Base-by-base conservation (phyloP, 2,329 filamentous ascomycete species). In the Hypomyces rosellus region DNA sequence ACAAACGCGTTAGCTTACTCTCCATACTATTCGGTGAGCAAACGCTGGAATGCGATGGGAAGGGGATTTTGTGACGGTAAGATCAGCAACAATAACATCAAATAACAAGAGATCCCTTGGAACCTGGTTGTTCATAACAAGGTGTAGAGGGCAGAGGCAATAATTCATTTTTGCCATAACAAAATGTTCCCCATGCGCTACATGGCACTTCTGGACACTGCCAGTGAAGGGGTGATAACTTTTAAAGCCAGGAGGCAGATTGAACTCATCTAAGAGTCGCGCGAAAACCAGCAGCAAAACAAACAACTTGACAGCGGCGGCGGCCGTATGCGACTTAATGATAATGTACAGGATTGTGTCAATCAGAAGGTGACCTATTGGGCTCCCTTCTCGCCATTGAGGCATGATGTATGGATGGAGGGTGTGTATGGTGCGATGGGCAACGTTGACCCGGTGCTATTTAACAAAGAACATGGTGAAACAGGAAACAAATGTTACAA, bases 311-410 rank as follows among this genome's bases (percentile, higher is more conserved):
- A 61, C 60, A 63, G 62, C 57, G 62, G 62, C 74, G 72, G 69
- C 71, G 69, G 70, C 60, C 68, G 69, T 64, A 62, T 62, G 70
- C 68, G 66, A 71, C 71, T 72, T 66, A 62, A 73, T 68, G 65
- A 69, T 79, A 79, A 77, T 78, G 73, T 79, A 79, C 76, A 79
- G 69, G 69, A 72, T 68, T 70, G 68, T 67, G 64, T 57, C 62
- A 63, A 63, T 58, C 57, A 63, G 62, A 57, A 58, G 62, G 61
- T 61, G 61, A 61, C 61, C 60, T 59, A 68, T 63, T 62, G 67
- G 68, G 70, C 68, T 69, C 58, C 60, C 57, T 57, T 59, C 22
- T 16, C 16, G 59, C 62, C 62, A 59, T 56, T 61, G 54, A 57
- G 59, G 61, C 58, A 62, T 63, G 59, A 53, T 63, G 62, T 62